Conservation (phyloP, 2,329 filamentous ascomycete genomes). For the Aspergillus pseudonomiae region DNA sequence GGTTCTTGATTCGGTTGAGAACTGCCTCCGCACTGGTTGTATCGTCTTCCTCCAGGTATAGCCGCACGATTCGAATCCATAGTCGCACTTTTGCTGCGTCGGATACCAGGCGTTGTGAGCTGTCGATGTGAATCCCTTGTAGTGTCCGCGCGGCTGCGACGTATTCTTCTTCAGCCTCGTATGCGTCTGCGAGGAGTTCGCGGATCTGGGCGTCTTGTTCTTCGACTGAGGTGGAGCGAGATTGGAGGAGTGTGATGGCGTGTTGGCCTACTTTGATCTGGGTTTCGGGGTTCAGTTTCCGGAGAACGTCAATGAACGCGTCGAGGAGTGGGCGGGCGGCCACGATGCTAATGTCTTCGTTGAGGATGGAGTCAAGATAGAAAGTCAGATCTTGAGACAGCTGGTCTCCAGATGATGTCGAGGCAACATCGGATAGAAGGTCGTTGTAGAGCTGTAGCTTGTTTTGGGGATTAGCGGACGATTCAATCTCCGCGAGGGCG, state of each 20-base stretch:
- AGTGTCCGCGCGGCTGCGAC: slow-evolving; percentile 75
- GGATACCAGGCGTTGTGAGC: slow-evolving; percentile 79
- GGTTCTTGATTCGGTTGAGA: slow-evolving; percentile 92
- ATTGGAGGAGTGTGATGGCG: slow-evolving; percentile 67
- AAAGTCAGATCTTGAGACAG: slow-evolving; percentile 66
- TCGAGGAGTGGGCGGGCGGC: slow-evolving; percentile 71
- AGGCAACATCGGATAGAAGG: slow-evolving; percentile 60
- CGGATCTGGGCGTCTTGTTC: slow-evolving; percentile 82
- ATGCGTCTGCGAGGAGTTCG: slow-evolving; percentile 78
- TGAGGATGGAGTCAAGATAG: slow-evolving; percentile 70
- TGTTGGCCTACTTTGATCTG: slow-evolving; percentile 77
- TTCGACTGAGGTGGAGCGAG: slow-evolving; percentile 74
- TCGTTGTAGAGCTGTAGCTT: slow-evolving; percentile 61
- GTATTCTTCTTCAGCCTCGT: slow-evolving; percentile 83
- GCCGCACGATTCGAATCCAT: slow-evolving; percentile 92
- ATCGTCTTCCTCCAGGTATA: slow-evolving; percentile 93
- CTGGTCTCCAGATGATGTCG: slow-evolving; percentile 47
- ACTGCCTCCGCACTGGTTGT: slow-evolving; percentile 81
- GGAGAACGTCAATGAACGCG: slow-evolving; percentile 66
- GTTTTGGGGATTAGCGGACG: slow-evolving; percentile 49
- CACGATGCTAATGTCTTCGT: slow-evolving; percentile 74
- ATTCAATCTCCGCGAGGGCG: slow-evolving; percentile 55
- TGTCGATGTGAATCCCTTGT: slow-evolving; percentile 84
- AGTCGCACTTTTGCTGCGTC: slow-evolving; percentile 80
- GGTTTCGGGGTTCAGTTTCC: slow-evolving; percentile 57